Base-by-base conservation (phyloP, 176 grass and related monocot genomes). In the Tuctoria greenei region DNA sequence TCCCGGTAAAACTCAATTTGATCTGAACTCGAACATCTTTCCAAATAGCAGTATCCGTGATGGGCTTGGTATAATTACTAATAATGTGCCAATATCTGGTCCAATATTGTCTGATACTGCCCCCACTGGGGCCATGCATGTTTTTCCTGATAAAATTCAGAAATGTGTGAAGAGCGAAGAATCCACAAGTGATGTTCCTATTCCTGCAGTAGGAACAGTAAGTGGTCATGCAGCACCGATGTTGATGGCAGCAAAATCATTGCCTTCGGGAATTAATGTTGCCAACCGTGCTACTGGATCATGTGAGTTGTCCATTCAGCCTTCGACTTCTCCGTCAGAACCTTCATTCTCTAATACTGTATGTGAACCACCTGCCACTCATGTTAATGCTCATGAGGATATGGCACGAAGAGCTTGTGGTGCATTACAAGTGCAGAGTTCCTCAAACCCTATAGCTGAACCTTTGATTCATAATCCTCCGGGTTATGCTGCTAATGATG, bases 11-110 rank as follows among this genome's bases (percentile, higher is more conserved):
- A 16, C 64, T 80, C 63, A 54, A 2, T 28, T 88, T 70, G 75
- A 84, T 80, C 83, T 88, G 64, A 84, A 80, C 38, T 88, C 70
- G 58, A 69, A 61, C 14, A 71, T 64, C 5, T 69, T 56, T 79
- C 39, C 45, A 1, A 84, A 75, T 80, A 81, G 28, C 24, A 46
- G 16, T 56, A 21, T 72, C 38, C 8, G 17, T 71, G 31, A 31
- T 56, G 58, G 16, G 20, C 47, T 55, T 52, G 66, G 46, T 62
- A 17, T 64, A 62, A 51, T 40, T 7, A 74, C 62, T 70, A 63
- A 56, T 58, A 40, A 20, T 64, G 46, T 41, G 66, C 45, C 63
- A 31, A 41, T 58, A 69, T 69, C 71, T 75, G 26, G 43, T 56
- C 55, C 64, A 68, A 84, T 17, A 20, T 55, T 79, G 58, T 21